Percentiles rank a stretch among this genome's conserved stretches.
phyloP scores from a whole-genome alignment of 805 yeast genomes.

The Cyberlindnera sargentensis region DNA sequence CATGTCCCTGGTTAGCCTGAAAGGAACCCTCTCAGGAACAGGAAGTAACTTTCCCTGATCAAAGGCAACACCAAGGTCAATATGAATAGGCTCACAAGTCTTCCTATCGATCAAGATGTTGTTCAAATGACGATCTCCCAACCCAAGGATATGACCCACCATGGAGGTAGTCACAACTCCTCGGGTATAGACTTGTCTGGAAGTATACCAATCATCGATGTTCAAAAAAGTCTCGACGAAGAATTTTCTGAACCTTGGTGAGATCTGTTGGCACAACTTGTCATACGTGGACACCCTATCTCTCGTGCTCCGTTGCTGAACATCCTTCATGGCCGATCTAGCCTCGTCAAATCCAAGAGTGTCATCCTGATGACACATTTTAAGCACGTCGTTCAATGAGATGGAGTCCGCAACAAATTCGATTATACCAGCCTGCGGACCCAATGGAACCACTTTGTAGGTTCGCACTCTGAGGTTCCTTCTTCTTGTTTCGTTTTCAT shows the following conservation, averaged over 20 bases:
- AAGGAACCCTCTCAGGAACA: conserved; percentile 92
- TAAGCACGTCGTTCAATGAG: conserved; percentile 62
- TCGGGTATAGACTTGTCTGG: conserved; percentile 57
- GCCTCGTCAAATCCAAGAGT: conserved; percentile 48
- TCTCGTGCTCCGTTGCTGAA: conserved; percentile 37
- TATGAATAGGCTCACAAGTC: conserved; percentile 93
- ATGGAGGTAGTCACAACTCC: conserved; percentile 84
- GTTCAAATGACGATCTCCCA: conserved; percentile 94
- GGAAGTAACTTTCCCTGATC: conserved; percentile 85
- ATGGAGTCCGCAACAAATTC: conserved; percentile 80
- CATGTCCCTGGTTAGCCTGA: conserved; percentile 81
- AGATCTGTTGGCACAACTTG: conserved; percentile 41
- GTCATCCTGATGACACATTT: conserved; percentile 55
- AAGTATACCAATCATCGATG: conserved; percentile 68
- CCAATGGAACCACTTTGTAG: conserved; percentile 84
- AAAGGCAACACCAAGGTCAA: conserved; percentile 93
- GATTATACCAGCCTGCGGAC: conserved; percentile 80
- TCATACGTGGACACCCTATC: conserved; percentile 40
- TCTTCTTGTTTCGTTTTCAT: conserved; percentile 48
- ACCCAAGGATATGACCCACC: conserved; percentile 80
- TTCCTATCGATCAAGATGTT: conserved; percentile 73
- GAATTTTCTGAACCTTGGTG: conserved; percentile 65
- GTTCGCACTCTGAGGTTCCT: conserved; percentile 66
- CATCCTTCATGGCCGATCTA: conserved; percentile 52
- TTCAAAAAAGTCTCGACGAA: conserved; percentile 61